Percentiles rank a stretch among this genome's conserved stretches.
These are phyloP conservation scores for Geranomyces michiganensis DNA, from an alignment of 192 early-diverging fungal species.

Conservation along the genomic window DNA sequence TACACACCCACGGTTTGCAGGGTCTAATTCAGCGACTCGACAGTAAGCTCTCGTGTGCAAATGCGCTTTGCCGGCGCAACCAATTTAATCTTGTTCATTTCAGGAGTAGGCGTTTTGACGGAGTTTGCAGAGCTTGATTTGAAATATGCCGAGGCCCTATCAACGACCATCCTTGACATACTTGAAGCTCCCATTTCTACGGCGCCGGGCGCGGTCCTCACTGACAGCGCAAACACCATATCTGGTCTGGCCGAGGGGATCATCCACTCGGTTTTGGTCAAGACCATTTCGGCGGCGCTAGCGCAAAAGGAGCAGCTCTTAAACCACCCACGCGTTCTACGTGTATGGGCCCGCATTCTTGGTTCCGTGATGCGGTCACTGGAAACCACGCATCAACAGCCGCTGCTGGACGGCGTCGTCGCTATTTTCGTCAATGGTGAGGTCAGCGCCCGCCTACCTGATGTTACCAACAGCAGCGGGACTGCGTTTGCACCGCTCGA, in stretches of 20 bases:
- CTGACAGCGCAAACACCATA: neutral
- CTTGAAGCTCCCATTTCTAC: neutral
- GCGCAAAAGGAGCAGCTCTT: neutral
- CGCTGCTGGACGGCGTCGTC: neutral
- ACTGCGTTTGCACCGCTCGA: constrained; percentile 11
- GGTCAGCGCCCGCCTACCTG: neutral
- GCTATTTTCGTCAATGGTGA: constrained; percentile 17
- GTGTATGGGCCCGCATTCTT: constrained; percentile 4
- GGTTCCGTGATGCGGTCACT: constrained; percentile 12
- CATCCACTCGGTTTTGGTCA: constrained; percentile 1
- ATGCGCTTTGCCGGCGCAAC: too few species aligned
- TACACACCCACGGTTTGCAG: constrained; percentile 3
- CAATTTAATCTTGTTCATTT: neutral
- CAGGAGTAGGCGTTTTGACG: neutral
- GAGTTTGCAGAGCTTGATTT: constrained; percentile 21
- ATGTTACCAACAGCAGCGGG: neutral
- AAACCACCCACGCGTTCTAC: constrained; percentile 5
- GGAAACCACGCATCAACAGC: constrained; percentile 9
- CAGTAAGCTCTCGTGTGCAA: too few species aligned
- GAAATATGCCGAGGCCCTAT: constrained; percentile 53
- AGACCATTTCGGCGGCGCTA: constrained; percentile 18
- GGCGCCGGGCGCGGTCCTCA: neutral
- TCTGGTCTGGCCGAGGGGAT: neutral
- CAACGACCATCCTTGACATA: constrained; percentile 42
- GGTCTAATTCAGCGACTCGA: constrained; percentile 48